A percentile compares a stretch with the other conserved stretches of the same genome.
These are phyloP conservation scores for Cryptococcus sp. DNA, from an alignment of 1,284 basidiomycete species.

Conservation along the genomic window DNA sequence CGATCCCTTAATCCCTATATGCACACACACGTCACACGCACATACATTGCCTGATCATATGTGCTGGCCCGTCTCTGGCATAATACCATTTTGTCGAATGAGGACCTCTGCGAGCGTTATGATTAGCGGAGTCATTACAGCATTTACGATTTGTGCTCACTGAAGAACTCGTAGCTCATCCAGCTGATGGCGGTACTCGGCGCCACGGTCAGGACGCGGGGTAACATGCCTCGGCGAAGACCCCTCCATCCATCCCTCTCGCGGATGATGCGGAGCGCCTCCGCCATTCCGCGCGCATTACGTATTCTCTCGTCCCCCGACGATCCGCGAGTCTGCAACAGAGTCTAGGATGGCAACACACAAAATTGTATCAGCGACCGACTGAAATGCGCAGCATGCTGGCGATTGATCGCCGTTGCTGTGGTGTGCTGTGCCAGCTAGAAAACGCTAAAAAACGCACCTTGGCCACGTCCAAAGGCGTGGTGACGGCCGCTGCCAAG, in stretches of 20 bases:
- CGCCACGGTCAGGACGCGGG: constrained; percentile 92
- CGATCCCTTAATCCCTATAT: background rate
- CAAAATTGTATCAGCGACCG: too few relatives aligned
- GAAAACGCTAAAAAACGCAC: constrained; percentile 28
- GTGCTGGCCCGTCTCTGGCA: constrained; percentile 45
- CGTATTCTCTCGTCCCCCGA: constrained; percentile 80
- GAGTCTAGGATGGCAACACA: constrained; percentile 42
- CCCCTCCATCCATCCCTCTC: constrained; percentile 80
- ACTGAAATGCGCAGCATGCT: background rate
- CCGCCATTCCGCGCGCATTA: constrained; percentile 77
- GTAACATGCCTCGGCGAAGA: constrained; percentile 83
- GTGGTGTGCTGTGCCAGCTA: too few relatives aligned
- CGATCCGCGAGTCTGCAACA: constrained; percentile 86
- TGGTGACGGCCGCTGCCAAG: constrained; percentile 92
- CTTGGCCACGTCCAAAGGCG: constrained; percentile 98
- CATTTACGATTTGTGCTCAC: constrained; percentile 59
- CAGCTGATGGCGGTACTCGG: constrained; percentile 97
- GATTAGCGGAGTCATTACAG: background rate
- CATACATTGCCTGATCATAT: constrained; percentile 1
- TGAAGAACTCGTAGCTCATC: constrained; percentile 96
- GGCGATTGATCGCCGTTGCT: background rate
- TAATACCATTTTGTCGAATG: constrained; percentile 42
- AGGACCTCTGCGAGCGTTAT: constrained; percentile 39
- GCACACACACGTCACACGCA: background rate
- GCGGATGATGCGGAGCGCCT: constrained; percentile 89